Conservation (phyloP, 2,329 filamentous ascomycete genomes). For the Nectriaceae sp. region DNA sequence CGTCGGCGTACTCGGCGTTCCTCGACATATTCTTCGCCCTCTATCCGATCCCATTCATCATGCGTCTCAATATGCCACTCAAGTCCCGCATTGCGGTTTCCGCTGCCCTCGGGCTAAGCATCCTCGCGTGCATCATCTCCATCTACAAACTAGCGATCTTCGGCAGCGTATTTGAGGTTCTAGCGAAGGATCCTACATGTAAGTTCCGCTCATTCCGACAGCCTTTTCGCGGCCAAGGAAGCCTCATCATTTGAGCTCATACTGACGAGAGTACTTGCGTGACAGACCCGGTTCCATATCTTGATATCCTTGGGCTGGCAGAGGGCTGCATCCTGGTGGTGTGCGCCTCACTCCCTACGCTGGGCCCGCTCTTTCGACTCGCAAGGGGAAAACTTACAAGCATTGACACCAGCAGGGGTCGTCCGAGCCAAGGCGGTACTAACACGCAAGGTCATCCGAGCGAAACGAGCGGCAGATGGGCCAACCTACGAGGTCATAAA, state of each 20-base stretch:
- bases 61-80: slow-evolving; percentile 28
- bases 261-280: neutral
- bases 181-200: slow-evolving; percentile 26
- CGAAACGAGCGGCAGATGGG: slow-evolving; percentile 12
- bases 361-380: slow-evolving; percentile 24
- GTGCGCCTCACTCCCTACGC: slow-evolving; percentile 25
- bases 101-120: slow-evolving; percentile 24
- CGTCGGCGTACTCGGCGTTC: slow-evolving; percentile 28
- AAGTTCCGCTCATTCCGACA: slow-evolving; percentile 4
- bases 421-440: slow-evolving; percentile 6
- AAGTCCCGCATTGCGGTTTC: slow-evolving; percentile 24
- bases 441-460: slow-evolving; percentile 2
- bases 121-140: slow-evolving; percentile 23
- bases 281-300: slow-evolving; percentile 19
- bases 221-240: neutral
- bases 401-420: slow-evolving; percentile 6
- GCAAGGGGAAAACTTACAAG: slow-evolving; percentile 17
- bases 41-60: slow-evolving; percentile 28
- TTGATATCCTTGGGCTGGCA: slow-evolving; percentile 26
- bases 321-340: slow-evolving; percentile 28
- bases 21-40: slow-evolving; percentile 29
- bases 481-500: slow-evolving; percentile 14
- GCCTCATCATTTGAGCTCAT: neutral
- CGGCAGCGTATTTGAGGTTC: slow-evolving; percentile 20
- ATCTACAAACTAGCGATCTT: slow-evolving; percentile 30